These are phyloP conservation scores for Zoysia japonica DNA, from an alignment of 176 grass and related monocot genomes.

Conservation along the genomic window DNA sequence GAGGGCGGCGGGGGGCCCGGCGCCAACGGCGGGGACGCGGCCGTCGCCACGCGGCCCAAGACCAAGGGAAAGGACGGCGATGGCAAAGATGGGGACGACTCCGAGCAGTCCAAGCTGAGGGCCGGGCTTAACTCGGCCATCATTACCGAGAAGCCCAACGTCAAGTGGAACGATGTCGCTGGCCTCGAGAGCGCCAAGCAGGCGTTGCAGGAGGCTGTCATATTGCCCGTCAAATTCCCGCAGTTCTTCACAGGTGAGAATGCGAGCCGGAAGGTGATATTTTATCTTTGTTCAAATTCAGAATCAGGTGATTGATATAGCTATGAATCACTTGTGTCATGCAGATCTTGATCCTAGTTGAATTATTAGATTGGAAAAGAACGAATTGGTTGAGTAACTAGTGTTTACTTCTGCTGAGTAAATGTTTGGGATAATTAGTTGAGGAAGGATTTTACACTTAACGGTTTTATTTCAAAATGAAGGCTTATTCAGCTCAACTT, in stretches of 20 bases:
- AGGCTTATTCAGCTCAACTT: not conserved
- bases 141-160: slow-evolving; percentile 91
- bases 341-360: slow-evolving; percentile 17
- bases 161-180: slow-evolving; percentile 99
- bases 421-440: not conserved
- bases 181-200: slow-evolving; percentile 94
- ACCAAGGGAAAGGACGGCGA: slow-evolving; percentile 90
- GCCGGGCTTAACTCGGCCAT: slow-evolving; percentile 89
- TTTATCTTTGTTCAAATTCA: not conserved
- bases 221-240: slow-evolving; percentile 97
- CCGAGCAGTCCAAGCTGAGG: slow-evolving; percentile 86
- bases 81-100: slow-evolving; percentile 69
- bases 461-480: not conserved
- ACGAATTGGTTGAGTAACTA: not conserved
- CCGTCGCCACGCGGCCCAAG: slow-evolving; percentile 83
- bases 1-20: slow-evolving; percentile 63
- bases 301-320: slow-evolving; percentile 6
- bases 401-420: not conserved
- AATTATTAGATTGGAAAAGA: not conserved
- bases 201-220: slow-evolving; percentile 96
- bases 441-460: not conserved
- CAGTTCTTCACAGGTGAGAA: slow-evolving; percentile 93
- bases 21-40: slow-evolving; percentile 71
- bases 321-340: not conserved
- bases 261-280: not conserved